phyloP scores from a whole-genome alignment of 305 asterid genomes.

The Fraxinus dipetala region DNA sequence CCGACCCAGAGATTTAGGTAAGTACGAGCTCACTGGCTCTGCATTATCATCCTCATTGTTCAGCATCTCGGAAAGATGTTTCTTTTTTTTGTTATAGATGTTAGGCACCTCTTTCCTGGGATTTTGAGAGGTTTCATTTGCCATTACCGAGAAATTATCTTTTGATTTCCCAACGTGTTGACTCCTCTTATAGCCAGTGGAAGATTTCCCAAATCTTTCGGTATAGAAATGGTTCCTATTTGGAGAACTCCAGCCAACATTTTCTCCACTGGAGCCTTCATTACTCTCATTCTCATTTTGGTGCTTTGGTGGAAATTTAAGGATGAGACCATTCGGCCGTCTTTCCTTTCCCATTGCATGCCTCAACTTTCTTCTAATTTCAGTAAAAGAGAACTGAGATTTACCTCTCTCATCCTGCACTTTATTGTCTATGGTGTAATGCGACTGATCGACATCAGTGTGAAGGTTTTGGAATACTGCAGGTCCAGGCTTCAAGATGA shows the following conservation, averaged over 20 bases:
- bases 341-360: slow-evolving; percentile 84
- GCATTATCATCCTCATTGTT: slow-evolving; percentile 43
- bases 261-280: slow-evolving; percentile 47
- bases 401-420: slow-evolving; percentile 40
- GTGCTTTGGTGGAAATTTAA: slow-evolving; percentile 33
- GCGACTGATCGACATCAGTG: slow-evolving; percentile 30
- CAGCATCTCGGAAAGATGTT: slow-evolving; percentile 86
- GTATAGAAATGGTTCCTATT: slow-evolving; percentile 80
- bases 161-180: slow-evolving; percentile 39
- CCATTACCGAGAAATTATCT: slow-evolving; percentile 17
- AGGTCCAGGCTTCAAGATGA: slow-evolving; percentile 68
- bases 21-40: slow-evolving; percentile 36
- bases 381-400: slow-evolving; percentile 78
- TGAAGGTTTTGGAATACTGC: slow-evolving; percentile 40
- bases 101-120: slow-evolving; percentile 44
- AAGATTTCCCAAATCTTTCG: slow-evolving; percentile 60
- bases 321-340: slow-evolving; percentile 32
- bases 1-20: slow-evolving; percentile 66
- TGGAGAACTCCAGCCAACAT: slow-evolving; percentile 81
- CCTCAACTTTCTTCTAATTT: slow-evolving; percentile 74
- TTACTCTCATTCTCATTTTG: slow-evolving; percentile 26
- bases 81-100: slow-evolving; percentile 80
- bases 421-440: slow-evolving; percentile 25
- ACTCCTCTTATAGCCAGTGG: slow-evolving; percentile 45
- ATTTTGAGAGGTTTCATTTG: slow-evolving; percentile 34